These are phyloP conservation scores for Telfairia occidentalis DNA, from an alignment of 331 rosid species.

Conservation along the genomic window DNA sequence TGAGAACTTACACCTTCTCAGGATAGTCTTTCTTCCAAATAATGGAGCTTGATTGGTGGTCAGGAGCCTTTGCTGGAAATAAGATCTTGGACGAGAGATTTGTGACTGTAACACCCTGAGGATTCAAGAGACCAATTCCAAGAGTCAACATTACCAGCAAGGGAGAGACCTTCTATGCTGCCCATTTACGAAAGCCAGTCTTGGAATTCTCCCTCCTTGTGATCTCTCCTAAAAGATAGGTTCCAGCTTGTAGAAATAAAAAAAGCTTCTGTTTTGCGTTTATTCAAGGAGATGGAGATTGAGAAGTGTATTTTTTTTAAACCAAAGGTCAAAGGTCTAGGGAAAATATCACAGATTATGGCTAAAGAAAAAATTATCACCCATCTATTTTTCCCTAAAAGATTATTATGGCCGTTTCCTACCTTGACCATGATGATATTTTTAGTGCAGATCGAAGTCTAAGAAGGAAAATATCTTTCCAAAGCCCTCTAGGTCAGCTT, in stretches of 20 bases:
- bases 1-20: background rate
- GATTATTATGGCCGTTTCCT: background rate
- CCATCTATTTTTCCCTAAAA: background rate
- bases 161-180: background rate
- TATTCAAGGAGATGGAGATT: background rate
- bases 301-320: too few relatives aligned
- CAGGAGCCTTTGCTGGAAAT: background rate
- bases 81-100: background rate
- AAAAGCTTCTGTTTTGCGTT: background rate
- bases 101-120: background rate
- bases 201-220: background rate
- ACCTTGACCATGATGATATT: background rate
- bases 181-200: background rate
- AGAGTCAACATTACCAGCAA: background rate
- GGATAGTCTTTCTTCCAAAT: background rate
- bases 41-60: background rate
- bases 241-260: background rate
- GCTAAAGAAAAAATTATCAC: background rate
- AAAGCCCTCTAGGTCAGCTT: background rate
- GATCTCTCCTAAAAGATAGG: background rate
- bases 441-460: background rate
- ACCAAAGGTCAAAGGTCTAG: too few relatives aligned
- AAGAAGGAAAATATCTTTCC: background rate
- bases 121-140: background rate
- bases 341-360: too few relatives aligned